Base-by-base conservation (phyloP, 257 asterid species). In the Przewalskia tangutica region DNA sequence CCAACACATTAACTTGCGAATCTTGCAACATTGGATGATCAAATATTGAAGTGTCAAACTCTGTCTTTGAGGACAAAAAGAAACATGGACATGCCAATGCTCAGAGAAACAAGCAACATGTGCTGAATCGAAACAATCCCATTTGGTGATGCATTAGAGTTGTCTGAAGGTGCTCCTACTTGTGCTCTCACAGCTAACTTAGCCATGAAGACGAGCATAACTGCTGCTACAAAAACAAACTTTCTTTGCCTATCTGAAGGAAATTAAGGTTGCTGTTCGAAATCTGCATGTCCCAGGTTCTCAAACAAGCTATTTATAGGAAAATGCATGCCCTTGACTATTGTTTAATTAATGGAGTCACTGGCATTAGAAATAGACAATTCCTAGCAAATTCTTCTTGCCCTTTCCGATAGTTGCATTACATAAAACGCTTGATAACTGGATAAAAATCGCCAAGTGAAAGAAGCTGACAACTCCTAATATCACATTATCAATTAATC, bases 151-250 rank as follows among this genome's bases (percentile, higher is more conserved):
- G 46, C 62, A 75, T 2, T 23, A 50, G 62, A 50, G 23, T 48
- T 50, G 80, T 75, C 46, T 50, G 79, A 73, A 23, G 79, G 80
- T 50, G 80, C 44, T 50, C 7, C 62, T 75, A 48, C 80, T 75
- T 75, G 80, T 75, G 80, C 80, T 50, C 20, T 23, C 44, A 75
- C 80, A 75, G 44, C 5, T 13, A 50, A 75, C n/a, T 8, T 42
- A 48, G 23, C 62, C 42, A 48, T 23, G 46, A 75, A 12, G 3
- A 75, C 14, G 7, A 75, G 20, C 46, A 75, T 75, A 50, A 75
- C 4, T 75, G 46, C 80, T 75, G 62, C 80, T 13, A 50, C 40
- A 4, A 27, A 27, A 27, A 50, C 46, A 23, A 23, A 75, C 46
- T 11, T 75, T 27, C 62, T 75, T 75, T 75, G 27, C 4, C 46